Evolutionary conservation across 306 rosid genomes (phyloP).

Genomic region (Cucumis cinereus): DNA sequence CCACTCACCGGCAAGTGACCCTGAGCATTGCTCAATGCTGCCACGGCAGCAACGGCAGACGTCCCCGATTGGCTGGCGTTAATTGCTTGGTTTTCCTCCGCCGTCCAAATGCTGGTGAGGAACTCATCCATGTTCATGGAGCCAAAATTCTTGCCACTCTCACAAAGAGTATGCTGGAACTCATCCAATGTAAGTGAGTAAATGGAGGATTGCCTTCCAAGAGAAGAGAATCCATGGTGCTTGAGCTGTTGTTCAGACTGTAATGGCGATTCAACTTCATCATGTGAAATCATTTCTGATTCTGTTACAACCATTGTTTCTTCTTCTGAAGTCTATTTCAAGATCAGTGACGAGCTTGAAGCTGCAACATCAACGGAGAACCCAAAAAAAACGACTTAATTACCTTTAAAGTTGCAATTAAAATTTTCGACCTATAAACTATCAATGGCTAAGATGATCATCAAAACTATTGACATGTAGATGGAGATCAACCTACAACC

Average conservation of each 20-base stretch:
- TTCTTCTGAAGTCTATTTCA: neutral
- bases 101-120: conserved; percentile 77
- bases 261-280: conserved; percentile 31
- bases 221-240: conserved; percentile 21
- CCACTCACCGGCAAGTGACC: conserved; percentile 1
- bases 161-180: conserved; percentile 70
- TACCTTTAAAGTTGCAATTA: too few species aligned
- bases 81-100: conserved; percentile 58
- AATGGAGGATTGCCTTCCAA: conserved; percentile 71
- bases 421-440: too few species aligned
- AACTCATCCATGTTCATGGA: conserved; percentile 99
- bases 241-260: conserved; percentile 18
- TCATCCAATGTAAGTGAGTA: conserved; percentile 83
- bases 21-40: neutral
- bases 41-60: neutral
- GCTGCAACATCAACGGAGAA: neutral
- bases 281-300: conserved; percentile 25
- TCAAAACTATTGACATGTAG: too few species aligned
- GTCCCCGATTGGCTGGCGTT: conserved; percentile 3
- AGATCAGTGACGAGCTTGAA: neutral
- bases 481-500: too few species aligned
- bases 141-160: conserved; percentile 64
- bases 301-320: conserved; percentile 33
- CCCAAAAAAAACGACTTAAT: neutral
- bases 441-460: too few species aligned